Evolutionary conservation across 306 rosid genomes (phyloP).

Genomic region (Abrus pulchellus): DNA sequence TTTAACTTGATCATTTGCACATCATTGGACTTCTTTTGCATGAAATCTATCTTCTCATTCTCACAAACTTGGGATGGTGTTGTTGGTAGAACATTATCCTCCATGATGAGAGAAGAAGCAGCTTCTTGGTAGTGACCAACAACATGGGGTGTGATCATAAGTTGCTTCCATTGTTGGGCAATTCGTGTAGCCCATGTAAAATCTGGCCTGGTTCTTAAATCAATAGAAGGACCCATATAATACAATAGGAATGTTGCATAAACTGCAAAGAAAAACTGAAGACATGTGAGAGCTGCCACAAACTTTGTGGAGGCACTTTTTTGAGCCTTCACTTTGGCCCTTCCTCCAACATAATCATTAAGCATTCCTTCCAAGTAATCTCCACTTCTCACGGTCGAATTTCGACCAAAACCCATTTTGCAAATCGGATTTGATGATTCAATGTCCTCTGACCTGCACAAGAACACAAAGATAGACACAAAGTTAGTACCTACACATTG

Average conservation of each 20-base stretch:
- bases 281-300: conserved; percentile 81
- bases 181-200: conserved; percentile 83
- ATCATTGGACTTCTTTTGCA: conserved; percentile 91
- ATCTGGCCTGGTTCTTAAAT: conserved; percentile 76
- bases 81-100: conserved; percentile 51
- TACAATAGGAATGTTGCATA: conserved; percentile 90
- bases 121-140: conserved; percentile 68
- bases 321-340: conserved; percentile 60
- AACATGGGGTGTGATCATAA: conserved; percentile 75
- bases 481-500: conserved; percentile 10
- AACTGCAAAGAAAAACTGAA: conserved; percentile 86
- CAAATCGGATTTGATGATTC: conserved; percentile 22
- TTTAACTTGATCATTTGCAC: conserved; percentile 82
- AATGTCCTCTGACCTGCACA: conserved; percentile 56
- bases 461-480: conserved; percentile 26
- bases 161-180: conserved; percentile 82
- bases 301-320: conserved; percentile 60
- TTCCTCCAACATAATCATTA: conserved; percentile 78
- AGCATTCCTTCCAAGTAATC: conserved; percentile 92
- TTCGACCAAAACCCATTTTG: conserved; percentile 64
- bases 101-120: conserved; percentile 61
- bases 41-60: conserved; percentile 83
- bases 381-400: conserved; percentile 57
- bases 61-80: conserved; percentile 68
- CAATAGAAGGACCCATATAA: conserved; percentile 88